Evolutionary conservation across 768 basidiomycete species (phyloP), one percentile per base, ranked within the genome.

Genomic region (Hericium coralloides): DNA sequence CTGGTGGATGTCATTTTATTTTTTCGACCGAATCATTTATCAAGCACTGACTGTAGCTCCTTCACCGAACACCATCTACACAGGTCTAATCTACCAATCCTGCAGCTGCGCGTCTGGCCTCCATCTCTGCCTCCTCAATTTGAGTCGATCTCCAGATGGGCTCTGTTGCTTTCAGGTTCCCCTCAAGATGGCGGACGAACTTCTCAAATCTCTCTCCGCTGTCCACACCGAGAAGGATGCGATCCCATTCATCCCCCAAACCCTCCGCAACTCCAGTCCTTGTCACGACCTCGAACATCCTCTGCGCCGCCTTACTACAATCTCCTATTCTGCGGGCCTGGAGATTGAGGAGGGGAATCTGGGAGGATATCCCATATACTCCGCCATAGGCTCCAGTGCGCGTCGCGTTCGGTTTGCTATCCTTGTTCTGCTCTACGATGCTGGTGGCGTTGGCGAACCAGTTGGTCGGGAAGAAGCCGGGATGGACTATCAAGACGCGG

Each of bases 401-500:
- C 20, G 43, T 7, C n/a, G 9, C 8, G 4, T 15, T 18, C 17
- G 15, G 17, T 18, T 2, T 43, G 41, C 17, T 18, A 8, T n/a
- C 15, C 43, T 20, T n/a, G 17, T 7, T 20, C 18, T 45, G n/a
- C 43, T 45, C 43, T 14, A 8, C n/a, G 7, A 7, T 20, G 9
- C 17, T 17, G 7, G 43, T 20, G 15, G 43, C 43, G 8, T 15
- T 17, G 6, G 43, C 43, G 43, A 45, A 45, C 43, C 43, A 45
- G 43, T 58, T 38, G 5, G 69, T 68, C 31, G 66, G 59, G 58
- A 69, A 64, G 22, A 54, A 57, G 18, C 67, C 67, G 18, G 68
- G 68, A 17, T 63, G 56, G 49, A 68, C 62, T 54, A 67, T 60
- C 55, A 65, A 52, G 20, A 69, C 64, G 12, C 63, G 61, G 60